Evolutionary conservation across 1,284 basidiomycete genomes (phyloP), one percentile per base, ranked within the genome.

Genomic region (Vanrija sp.): DNA sequence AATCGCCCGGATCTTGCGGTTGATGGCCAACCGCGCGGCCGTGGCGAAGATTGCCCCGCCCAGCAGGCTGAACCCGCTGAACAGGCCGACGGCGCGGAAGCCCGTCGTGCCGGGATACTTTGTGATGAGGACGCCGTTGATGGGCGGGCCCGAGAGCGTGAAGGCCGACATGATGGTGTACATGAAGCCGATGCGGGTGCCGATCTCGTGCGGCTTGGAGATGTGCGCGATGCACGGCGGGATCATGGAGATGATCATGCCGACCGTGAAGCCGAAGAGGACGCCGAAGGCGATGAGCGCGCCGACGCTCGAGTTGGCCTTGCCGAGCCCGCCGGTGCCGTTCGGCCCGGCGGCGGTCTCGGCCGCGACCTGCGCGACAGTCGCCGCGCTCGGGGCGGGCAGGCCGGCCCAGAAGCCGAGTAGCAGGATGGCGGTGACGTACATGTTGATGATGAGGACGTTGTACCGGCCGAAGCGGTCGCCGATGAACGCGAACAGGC

Each of bases 41-140:
- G 38, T n/a, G 5, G 39, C 16, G 15, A 38, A 47, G 3, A 28
- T n/a, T 12, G 51, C 26, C 3, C 38, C 45, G 16, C n/a, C 25
- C 6, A 28, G 14, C 14, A 43, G 25, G 7, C 29, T 23, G 9
- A 34, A 3, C 6, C 54, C 54, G 21, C 49, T 51, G 23, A 55
- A 55, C 16, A 38, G 26, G 14, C 54, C 54, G n/a, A 25, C n/a
- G 21, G 43, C 47, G 7, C 18, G 38, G n/a, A 34, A 55, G 15
- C 54, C 54, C 5, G 6, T 16, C 2, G 29, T 38, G 9, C 38
- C 39, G 8, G 49, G 39, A 38, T 69, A 65, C 7, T 42, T 42
- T 12, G 62, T 50, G 12, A 75, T 55, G 19, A 76, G 58, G 0
- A 72, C 72, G n/a, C 74, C 74, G 1, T 65, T 64, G 54, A 75